Percentiles rank a stretch among this genome's conserved stretches.
Conservation (phyloP, 1,284 basidiomycete species). For the Inonotus obliquus region DNA sequence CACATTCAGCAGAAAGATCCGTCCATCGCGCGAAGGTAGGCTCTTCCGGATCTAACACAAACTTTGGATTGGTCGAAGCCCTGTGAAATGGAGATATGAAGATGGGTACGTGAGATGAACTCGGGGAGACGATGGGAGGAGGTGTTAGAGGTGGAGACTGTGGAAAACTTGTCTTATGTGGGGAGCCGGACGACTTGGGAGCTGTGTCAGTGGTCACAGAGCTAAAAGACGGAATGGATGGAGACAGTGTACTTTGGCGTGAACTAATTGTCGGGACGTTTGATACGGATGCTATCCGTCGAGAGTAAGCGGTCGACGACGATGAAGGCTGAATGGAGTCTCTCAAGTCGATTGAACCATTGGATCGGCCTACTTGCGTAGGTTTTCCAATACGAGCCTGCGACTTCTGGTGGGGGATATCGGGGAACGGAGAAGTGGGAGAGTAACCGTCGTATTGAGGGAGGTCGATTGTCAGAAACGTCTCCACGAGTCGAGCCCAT, state of each 20-base stretch:
- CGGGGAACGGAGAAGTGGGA: background rate
- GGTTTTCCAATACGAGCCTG: background rate
- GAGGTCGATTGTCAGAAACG: conserved; percentile 59
- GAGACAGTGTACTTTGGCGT: background rate
- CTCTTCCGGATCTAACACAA: conserved; percentile 47
- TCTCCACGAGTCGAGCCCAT: conserved; percentile 72
- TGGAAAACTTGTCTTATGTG: conserved; percentile 10
- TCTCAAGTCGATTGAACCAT: background rate
- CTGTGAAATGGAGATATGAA: conserved; percentile 68
- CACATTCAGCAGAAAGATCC: conserved; percentile 42
- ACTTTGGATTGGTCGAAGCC: conserved; percentile 75
- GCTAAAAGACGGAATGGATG: background rate
- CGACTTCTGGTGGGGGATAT: background rate
- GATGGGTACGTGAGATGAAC: conserved; percentile 38
- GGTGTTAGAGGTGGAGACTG: conserved; percentile 19
- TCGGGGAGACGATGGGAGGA: conserved; percentile 7
- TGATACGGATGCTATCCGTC: conserved; percentile 8
- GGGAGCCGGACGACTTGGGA: conserved; percentile 3
- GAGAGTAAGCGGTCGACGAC: background rate
- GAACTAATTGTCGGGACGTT: background rate
- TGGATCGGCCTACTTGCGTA: background rate
- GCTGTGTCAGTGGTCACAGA: background rate
- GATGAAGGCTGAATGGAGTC: background rate
- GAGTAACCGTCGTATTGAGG: conserved; percentile 22
- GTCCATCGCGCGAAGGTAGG: conserved; percentile 44